Evolutionary conservation across 352 stramenopile species (phyloP), one percentile per base, ranked within the genome.

Genomic region (Phytopythium litorale): DNA sequence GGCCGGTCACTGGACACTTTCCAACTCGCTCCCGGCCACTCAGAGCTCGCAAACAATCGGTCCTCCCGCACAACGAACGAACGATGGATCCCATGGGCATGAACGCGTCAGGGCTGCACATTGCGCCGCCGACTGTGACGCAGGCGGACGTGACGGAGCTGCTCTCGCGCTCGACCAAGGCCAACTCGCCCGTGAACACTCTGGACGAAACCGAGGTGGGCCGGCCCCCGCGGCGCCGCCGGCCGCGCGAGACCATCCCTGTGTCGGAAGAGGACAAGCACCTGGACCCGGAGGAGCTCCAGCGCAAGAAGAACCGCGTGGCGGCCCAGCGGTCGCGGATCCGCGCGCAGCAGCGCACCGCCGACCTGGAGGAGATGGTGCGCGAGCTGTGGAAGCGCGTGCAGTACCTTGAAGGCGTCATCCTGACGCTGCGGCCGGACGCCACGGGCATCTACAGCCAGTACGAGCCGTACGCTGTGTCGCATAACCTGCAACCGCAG

Each of bases 241-340:
- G 73, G 53, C 70, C 72, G 16, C 80, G 80, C 25, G 66, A 68
- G 64, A 73, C 66, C 8, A 81, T 82, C 32, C 76, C 82, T 3
- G 81, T 88, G 18, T 68, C 80, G 2, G 73, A 83, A 55, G 68
- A 84, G 58, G 63, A 79, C n/a, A 64, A 58, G 1, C 55, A 38
- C 8, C 60, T 90, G 35, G 73, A 74, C 69, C 71, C 72, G 32
- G 68, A 74, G 32, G 78, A 90, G 59, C 68, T 90, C 35, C 75
- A 80, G 63, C 83, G 83, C 56, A 73, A 84, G 54, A 90, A 90
- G 64, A 90, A 90, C 66, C 81, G 81, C 8, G 78, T 90, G 58
- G 78, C 81, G 0, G 81, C 81, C 8, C 79, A 79, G 23, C 75
- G 81, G 1, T 79, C 81, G 33, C 76, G 81, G 3, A 70, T 72